These are phyloP conservation scores for Primulina eburnea DNA, from an alignment of 257 asterid genomes.

Conservation along the genomic window DNA sequence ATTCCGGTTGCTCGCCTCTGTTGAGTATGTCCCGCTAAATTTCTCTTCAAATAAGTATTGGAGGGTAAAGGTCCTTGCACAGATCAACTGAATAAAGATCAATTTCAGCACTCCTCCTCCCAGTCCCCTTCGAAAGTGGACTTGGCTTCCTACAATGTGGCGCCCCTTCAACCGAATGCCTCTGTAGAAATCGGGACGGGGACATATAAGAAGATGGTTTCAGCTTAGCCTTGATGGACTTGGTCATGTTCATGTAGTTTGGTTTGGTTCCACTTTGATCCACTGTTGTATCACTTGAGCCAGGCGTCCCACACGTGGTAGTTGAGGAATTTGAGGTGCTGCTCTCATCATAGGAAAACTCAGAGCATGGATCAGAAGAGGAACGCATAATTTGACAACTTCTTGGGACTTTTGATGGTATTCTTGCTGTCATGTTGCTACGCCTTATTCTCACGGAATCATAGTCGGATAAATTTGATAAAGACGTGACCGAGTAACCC, in stretches of 20 bases:
- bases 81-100: constrained; percentile 46
- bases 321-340: constrained; percentile 69
- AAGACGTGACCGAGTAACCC: constrained; percentile 21
- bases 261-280: constrained; percentile 41
- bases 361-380: constrained; percentile 48
- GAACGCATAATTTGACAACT: constrained; percentile 50
- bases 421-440: constrained; percentile 35
- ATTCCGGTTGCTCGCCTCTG: neutral
- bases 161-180: constrained; percentile 7
- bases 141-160: constrained; percentile 6
- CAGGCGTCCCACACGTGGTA: constrained; percentile 53
- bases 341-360: constrained; percentile 54
- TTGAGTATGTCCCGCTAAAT: constrained; percentile 17
- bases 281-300: constrained; percentile 35
- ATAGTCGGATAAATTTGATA: constrained; percentile 41
- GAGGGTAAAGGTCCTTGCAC: constrained; percentile 59
- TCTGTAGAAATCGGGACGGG: constrained; percentile 1
- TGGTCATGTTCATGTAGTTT: constrained; percentile 67
- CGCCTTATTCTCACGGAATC: constrained; percentile 34
- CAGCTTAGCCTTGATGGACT: constrained; percentile 26
- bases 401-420: constrained; percentile 43
- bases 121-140: constrained; percentile 19
- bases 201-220: constrained; percentile 22
- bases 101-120: constrained; percentile 19
- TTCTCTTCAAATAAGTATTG: constrained; percentile 22